Conservation (phyloP, 1,284 basidiomycete genomes). For the Pseudozyma sp. region DNA sequence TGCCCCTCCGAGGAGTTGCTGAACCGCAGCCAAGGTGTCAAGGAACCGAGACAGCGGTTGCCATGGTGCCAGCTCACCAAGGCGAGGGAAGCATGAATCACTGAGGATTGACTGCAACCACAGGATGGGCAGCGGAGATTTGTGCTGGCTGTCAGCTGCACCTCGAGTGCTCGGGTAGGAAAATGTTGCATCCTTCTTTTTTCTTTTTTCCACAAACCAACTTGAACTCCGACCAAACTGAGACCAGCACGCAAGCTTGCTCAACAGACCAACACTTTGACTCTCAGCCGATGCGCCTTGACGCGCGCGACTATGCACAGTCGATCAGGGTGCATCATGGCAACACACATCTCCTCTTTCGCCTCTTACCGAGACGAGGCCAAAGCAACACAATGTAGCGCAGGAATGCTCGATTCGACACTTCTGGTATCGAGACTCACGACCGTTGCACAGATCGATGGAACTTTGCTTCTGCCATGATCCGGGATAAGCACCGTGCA, state of each 20-base stretch:
- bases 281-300: slow-evolving; percentile 7
- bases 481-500: too few relatives aligned
- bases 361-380: too few relatives aligned
- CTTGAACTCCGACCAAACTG: slow-evolving; percentile 14
- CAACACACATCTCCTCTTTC: neutral
- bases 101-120: too few relatives aligned
- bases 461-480: too few relatives aligned
- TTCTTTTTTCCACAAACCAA: slow-evolving; percentile 12
- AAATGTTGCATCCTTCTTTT: slow-evolving; percentile 21
- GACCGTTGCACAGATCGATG: too few relatives aligned
- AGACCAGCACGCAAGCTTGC: neutral
- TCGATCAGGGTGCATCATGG: slow-evolving; percentile 7
- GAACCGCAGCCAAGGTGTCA: too few relatives aligned
- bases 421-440: too few relatives aligned
- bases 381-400: neutral
- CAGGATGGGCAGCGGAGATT: too few relatives aligned
- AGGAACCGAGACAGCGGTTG: too few relatives aligned
- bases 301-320: slow-evolving; percentile 7
- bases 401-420: neutral
- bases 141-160: slow-evolving; percentile 2
- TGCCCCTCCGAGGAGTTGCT: too few relatives aligned
- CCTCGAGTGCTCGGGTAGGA: slow-evolving; percentile 8
- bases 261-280: slow-evolving; percentile 16
- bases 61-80: too few relatives aligned
- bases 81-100: too few relatives aligned